phyloP scores from a whole-genome alignment of 1,284 basidiomycete species.

The Inonotus hispidus region DNA sequence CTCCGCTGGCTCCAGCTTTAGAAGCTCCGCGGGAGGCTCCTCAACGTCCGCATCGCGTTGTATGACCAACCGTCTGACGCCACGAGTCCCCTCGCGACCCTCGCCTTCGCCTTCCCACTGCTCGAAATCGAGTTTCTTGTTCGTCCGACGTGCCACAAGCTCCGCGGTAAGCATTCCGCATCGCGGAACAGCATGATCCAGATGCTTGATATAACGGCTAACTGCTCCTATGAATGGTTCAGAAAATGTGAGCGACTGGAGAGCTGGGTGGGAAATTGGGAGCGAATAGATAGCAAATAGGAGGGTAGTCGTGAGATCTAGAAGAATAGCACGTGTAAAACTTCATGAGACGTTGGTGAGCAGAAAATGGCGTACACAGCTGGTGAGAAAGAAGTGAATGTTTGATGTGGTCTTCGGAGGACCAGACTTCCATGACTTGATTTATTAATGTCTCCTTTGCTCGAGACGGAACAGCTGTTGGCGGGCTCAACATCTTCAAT shows the following conservation, averaged over 20 bases:
- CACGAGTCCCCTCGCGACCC: constrained; percentile 62
- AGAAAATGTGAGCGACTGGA: constrained; percentile 44
- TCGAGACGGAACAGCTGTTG: constrained; percentile 30
- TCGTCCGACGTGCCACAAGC: constrained; percentile 53
- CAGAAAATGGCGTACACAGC: constrained; percentile 44
- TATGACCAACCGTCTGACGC: constrained; percentile 46
- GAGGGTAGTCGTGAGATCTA: constrained; percentile 69
- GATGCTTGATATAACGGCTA: constrained; percentile 72
- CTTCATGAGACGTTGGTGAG: not conserved
- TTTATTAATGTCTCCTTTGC: constrained; percentile 41
- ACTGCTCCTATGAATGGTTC: constrained; percentile 69
- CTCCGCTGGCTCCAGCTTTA: constrained; percentile 7
- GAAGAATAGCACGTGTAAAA: not conserved
- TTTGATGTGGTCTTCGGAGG: constrained; percentile 60
- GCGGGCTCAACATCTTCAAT: constrained; percentile 14
- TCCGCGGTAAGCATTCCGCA: constrained; percentile 95
- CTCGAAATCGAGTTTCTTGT: constrained; percentile 72
- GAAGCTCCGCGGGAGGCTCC: constrained; percentile 19
- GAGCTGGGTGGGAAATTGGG: constrained; percentile 34
- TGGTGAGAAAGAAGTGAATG: constrained; percentile 68
- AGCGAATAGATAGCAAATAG: constrained; percentile 60
- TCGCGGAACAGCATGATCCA: constrained; percentile 73
- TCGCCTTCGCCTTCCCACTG: constrained; percentile 79
- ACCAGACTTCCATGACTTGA: constrained; percentile 54
- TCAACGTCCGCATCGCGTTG: constrained; percentile 47